phyloP scores from a whole-genome alignment of 2,329 filamentous ascomycete genomes.

The Colletotrichum gigasporum region DNA sequence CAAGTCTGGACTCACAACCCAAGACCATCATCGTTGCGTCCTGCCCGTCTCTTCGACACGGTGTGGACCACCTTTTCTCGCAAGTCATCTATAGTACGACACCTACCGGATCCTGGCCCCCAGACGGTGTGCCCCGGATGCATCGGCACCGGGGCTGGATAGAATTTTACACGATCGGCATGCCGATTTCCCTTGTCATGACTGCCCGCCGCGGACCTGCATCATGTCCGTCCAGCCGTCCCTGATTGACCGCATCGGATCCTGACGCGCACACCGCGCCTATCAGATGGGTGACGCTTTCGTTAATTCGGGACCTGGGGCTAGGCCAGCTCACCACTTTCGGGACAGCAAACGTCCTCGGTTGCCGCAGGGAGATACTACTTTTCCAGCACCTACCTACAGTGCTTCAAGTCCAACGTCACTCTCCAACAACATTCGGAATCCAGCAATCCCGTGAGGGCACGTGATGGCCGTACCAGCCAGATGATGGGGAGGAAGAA shows the following conservation, averaged over 20 bases:
- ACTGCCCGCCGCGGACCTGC: conserved; percentile 17
- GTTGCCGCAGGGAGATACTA: not conserved
- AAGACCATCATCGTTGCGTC: not conserved
- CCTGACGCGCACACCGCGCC: not conserved
- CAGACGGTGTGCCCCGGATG: conserved; percentile 3
- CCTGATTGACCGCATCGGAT: conserved; percentile 18
- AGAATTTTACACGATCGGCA: conserved; percentile 7
- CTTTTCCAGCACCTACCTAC: not conserved
- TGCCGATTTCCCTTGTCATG: not conserved
- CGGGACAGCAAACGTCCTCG: not conserved
- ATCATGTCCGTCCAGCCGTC: conserved; percentile 16
- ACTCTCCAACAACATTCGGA: not conserved
- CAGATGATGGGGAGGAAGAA: not conserved
- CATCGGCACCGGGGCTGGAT: conserved; percentile 17
- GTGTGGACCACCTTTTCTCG: not conserved
- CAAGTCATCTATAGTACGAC: not conserved
- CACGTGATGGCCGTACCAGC: not conserved
- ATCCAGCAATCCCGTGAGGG: not conserved
- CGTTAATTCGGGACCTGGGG: no score
- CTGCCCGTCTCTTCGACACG: not conserved
- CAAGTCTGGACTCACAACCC: not conserved
- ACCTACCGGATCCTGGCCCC: not conserved
- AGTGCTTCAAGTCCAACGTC: not conserved
- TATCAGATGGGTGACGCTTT: conserved; percentile 8
- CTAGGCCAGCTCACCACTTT: not conserved